phyloP scores from a whole-genome alignment of 2,329 filamentous ascomycete genomes.

The Colletotrichum sp. region DNA sequence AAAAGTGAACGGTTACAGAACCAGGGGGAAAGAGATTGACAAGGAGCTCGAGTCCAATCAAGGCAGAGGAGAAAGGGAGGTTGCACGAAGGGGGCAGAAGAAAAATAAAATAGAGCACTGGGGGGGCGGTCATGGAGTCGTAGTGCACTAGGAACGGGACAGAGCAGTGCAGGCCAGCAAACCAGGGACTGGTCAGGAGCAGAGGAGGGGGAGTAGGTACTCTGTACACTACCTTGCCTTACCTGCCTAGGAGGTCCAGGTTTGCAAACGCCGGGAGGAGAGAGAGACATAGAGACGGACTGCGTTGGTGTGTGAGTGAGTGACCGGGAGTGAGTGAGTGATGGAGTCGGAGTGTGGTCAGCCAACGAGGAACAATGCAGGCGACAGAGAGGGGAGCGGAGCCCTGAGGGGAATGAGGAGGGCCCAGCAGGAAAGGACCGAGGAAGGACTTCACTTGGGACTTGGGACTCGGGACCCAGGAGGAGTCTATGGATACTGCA shows the following conservation, averaged over 20 bases:
- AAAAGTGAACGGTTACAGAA: constrained; percentile 16
- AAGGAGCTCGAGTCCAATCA: constrained; percentile 11
- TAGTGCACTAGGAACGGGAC: background rate
- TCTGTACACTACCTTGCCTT: background rate
- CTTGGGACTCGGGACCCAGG: background rate
- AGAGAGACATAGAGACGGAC: background rate
- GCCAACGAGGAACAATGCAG: background rate
- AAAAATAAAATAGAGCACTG: background rate
- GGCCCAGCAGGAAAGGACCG: constrained; percentile 3
- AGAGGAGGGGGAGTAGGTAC: background rate
- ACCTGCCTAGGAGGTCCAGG: background rate
- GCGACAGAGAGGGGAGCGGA: background rate
- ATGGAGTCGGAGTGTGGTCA: background rate
- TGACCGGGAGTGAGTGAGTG: background rate
- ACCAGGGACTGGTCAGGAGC: background rate
- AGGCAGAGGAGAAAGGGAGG: background rate
- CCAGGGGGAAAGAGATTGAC: constrained; percentile 15
- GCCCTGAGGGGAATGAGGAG: constrained; percentile 11
- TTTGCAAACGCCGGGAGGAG: background rate
- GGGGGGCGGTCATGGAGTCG: background rate
- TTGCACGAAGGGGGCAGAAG: constrained; percentile 2
- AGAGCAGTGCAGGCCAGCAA: background rate
- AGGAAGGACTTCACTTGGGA: background rate
- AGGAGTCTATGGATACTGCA: background rate
- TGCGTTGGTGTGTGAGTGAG: background rate